Percentiles rank a stretch among this genome's conserved stretches.
Conservation (phyloP, 2,329 filamentous ascomycete species). For the Aspergillus ochraceus region DNA sequence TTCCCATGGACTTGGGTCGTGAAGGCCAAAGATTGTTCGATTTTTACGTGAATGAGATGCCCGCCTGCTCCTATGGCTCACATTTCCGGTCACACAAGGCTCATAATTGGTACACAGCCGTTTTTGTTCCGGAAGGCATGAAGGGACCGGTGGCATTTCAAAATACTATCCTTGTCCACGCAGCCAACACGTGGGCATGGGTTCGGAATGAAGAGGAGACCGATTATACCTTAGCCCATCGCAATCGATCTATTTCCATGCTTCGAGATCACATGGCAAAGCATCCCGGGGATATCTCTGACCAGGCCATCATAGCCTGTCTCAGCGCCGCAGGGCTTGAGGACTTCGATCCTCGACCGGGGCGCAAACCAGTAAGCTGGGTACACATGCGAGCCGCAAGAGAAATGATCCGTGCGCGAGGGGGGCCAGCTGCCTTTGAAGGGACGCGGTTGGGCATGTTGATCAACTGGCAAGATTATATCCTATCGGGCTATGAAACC, state of each 20-base stretch:
- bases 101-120: constrained; percentile 40
- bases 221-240: constrained; percentile 30
- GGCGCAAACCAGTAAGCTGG: constrained; percentile 39
- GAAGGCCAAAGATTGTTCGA: constrained; percentile 38
- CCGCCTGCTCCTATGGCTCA: constrained; percentile 40
- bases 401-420: constrained; percentile 39
- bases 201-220: constrained; percentile 36
- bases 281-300: constrained; percentile 35
- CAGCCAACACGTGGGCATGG: constrained; percentile 41
- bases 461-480: constrained; percentile 46
- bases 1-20: constrained; percentile 33
- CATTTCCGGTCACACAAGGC: constrained; percentile 34
- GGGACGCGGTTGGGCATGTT: constrained; percentile 41
- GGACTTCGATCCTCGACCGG: constrained; percentile 41
- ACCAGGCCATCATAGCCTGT: constrained; percentile 41
- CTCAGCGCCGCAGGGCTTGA: constrained; percentile 42
- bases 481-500: constrained; percentile 40
- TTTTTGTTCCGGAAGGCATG: constrained; percentile 44
- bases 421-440: constrained; percentile 37
- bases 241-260: constrained; percentile 34
- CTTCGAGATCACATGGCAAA: constrained; percentile 33
- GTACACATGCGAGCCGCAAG: constrained; percentile 42
- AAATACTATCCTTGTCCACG: constrained; percentile 41
- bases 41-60: constrained; percentile 44
- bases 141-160: constrained; percentile 40